Base-by-base conservation (phyloP, 495 filamentous ascomycete species). In the Venustampulla echinocandica region DNA sequence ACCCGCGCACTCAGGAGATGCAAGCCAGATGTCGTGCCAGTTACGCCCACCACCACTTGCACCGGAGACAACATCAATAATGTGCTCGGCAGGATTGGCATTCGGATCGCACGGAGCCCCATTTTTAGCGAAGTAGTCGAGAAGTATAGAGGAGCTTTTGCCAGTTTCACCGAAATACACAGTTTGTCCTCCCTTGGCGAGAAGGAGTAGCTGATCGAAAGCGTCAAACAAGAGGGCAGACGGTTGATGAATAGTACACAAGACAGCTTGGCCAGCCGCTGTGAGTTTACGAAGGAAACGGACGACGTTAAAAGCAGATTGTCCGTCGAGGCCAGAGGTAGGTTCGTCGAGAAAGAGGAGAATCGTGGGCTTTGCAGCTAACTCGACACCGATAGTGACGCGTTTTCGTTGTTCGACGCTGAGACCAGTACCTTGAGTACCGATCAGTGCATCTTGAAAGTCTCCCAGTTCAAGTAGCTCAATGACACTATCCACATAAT, bases 391-490 rank as follows among this genome's bases (percentile, higher is more conserved):
- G 43, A 85, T 83, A 11, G 87, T 95, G 14, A 94, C 62, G 17
- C 87, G 75, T 62, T 94, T 95, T 2, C 87, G 70, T 61, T 93
- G 90, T 58, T 96, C 90, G 27, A 95, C 87, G 54, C 90, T 92
- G 39, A 98, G 72, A 57, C 89, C 90, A 61, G 90, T 85, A 17
- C 86, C 87, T 2, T 83, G 79, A 3, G 65, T 77, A 58, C 90
- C 90, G 42, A 95, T 84, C 33, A 94, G 69, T 19, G 87, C 85
- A 46, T 94, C 83, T n/a, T 86, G 85, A 48, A 87, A 89, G 41
- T 85, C 79, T 54, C 84, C 71, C 88, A 95, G 92, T 17, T 89
- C 85, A 32, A 96, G 70, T 28, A 95, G 74, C 60, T 82, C 82
- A 54, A 96, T 90, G 36, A 96, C 83, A 58, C 90, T 85, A 38